Base-by-base conservation (phyloP, 2,329 filamentous ascomycete genomes). In the Albifimbria verrucaria region DNA sequence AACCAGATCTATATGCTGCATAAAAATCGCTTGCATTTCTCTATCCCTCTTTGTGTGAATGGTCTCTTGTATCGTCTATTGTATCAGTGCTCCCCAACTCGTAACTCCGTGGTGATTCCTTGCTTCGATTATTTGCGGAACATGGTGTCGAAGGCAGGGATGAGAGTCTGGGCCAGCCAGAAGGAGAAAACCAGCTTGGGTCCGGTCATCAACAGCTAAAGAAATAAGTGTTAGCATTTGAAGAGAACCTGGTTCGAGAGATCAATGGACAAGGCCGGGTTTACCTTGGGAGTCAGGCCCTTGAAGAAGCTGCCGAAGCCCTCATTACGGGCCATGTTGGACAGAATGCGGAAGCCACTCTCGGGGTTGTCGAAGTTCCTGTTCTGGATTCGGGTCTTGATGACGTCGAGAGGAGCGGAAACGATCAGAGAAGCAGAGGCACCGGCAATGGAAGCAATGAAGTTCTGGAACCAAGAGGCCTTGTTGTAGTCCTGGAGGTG, bases 181-280 rank as follows among this genome's bases (percentile, higher is more conserved):
- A 99, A 99, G 56, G 92, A 97, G 80, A 99, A 99, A 58, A 97
- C 94, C 56, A 99, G 83, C 83, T 99, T 99, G 58, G 94, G 94
- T 22, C 94, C 95, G 17, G 94, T 99, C 94, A 99, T 99, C 67
- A 99, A 82, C 59, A 99, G 85, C 88, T 86, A 53, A 41, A 55
- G 36, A 54, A 23, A 26, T 18, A 43, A 52, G n/a, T 42, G 39
- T 62, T 55, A 62, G 59, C 47, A 59, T 60, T 57, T 52, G 39
- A 12, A 39, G n/a, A n/a, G n/a, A n/a, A n/a, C n/a, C n/a, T n/a
- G n/a, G n/a, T n/a, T n/a, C n/a, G n/a, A n/a, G n/a, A n/a, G n/a
- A 50, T 51, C 47, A 47, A 48, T 25, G 44, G 18, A 39, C 10
- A 22, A 45, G 36, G 18, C 26, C 18, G 47, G 48, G 9, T 32